Percentiles rank a stretch among this genome's conserved stretches.
Conservation (phyloP, 768 basidiomycete genomes). For the Leccinellum albellum region DNA sequence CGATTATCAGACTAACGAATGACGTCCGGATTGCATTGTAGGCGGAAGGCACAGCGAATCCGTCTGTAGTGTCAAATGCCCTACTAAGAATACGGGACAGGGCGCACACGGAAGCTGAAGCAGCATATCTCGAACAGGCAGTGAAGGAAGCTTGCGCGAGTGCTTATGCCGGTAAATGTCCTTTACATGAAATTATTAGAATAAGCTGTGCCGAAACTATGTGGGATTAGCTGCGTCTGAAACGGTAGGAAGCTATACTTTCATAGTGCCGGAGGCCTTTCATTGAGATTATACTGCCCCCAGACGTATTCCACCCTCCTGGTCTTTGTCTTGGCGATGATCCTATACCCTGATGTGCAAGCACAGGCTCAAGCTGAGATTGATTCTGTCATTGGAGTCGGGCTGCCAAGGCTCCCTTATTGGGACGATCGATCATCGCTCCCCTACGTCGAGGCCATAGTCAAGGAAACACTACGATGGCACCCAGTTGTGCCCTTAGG, state of each 20-base stretch:
- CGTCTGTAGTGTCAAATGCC: neutral
- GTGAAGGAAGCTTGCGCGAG: neutral
- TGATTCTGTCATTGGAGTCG: neutral
- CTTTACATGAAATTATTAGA: neutral
- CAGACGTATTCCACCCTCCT: neutral
- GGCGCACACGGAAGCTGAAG: neutral
- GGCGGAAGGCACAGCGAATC: neutral
- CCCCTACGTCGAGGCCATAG: neutral
- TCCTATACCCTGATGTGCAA: neutral
- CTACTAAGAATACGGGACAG: neutral
- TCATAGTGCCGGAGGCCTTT: neutral
- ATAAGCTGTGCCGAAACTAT: neutral
- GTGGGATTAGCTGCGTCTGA: neutral
- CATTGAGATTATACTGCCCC: neutral
- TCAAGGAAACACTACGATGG: neutral
- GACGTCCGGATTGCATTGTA: neutral
- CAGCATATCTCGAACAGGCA: neutral
- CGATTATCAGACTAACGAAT: neutral
- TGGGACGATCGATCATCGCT: neutral
- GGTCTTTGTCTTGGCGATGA: neutral
- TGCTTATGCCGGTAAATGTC: neutral
- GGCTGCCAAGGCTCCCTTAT: neutral
- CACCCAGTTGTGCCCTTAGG: neutral
- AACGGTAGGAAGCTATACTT: neutral
- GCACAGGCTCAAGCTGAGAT: neutral